A percentile compares a stretch with the other conserved stretches of the same genome.
Conservation (phyloP, 352 stramenopile species). For the Saprolegnia diclina region DNA sequence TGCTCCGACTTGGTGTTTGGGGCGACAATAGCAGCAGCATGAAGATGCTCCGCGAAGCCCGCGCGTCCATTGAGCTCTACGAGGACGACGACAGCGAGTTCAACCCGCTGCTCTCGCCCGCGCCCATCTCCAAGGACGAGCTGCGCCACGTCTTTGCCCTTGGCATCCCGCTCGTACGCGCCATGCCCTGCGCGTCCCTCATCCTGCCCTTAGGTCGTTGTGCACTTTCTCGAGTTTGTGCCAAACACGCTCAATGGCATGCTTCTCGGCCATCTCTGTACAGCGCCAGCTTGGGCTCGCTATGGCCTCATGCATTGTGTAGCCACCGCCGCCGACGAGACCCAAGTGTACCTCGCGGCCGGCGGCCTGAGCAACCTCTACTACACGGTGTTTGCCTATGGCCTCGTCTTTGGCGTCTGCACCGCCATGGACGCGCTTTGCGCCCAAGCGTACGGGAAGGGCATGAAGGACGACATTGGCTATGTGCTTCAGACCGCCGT, state of each 20-base stretch:
- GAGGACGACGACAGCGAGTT: constrained; percentile 17
- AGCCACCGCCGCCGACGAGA: constrained; percentile 8
- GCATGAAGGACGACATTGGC: constrained; percentile 74
- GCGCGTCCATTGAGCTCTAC: constrained; percentile 10
- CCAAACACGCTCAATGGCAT: constrained; percentile 18
- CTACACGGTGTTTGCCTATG: constrained; percentile 13
- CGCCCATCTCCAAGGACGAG: constrained; percentile 21
- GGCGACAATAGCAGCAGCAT: neutral
- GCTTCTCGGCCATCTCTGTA: constrained; percentile 9
- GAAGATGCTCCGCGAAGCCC: neutral
- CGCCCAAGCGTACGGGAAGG: constrained; percentile 70
- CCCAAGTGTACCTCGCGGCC: constrained; percentile 9
- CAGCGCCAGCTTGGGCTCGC: neutral
- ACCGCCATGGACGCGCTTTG: constrained; percentile 88
- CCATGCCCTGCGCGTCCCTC: neutral
- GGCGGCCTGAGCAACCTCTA: constrained; percentile 18
- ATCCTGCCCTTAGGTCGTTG: neutral
- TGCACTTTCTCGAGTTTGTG: constrained; percentile 22
- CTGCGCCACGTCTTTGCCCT: constrained; percentile 10
- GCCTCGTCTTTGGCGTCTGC: constrained; percentile 51
- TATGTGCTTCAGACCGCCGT: constrained; percentile 81
- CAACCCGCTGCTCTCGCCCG: constrained; percentile 24
- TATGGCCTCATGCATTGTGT: constrained; percentile 3
- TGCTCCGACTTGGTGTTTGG: neutral
- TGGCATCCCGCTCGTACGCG: constrained; percentile 10